A percentile compares a stretch with the other conserved stretches of the same genome.
Conservation (phyloP, 2,329 filamentous ascomycete genomes). For the Trichoderma citrinoviride region DNA sequence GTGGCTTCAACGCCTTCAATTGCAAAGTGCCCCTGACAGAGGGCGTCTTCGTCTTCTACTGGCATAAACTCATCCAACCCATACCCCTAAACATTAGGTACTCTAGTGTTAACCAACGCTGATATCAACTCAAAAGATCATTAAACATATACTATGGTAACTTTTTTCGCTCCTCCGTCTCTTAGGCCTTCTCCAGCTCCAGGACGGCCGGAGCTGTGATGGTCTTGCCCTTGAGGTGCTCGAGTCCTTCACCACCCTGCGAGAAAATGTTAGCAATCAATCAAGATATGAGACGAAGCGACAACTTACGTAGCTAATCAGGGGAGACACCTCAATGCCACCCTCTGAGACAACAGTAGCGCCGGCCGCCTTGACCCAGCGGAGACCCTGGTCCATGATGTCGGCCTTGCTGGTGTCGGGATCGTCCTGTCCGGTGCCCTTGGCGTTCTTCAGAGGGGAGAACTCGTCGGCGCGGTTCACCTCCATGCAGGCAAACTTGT, state of each 20-base stretch:
- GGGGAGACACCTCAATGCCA: constrained; percentile 86
- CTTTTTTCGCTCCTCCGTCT: background rate
- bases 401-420: constrained; percentile 88
- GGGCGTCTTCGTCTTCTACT: background rate
- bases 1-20: background rate
- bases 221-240: constrained; percentile 51
- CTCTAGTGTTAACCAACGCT: constrained; percentile 18
- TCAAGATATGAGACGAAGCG: background rate
- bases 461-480: constrained; percentile 97
- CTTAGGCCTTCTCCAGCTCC: constrained; percentile 41
- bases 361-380: constrained; percentile 80
- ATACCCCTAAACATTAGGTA: constrained; percentile 1
- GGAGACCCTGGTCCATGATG: constrained; percentile 84
- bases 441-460: constrained; percentile 89
- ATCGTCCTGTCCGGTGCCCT: constrained; percentile 85
- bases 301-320: constrained; percentile 88
- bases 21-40: constrained; percentile 11
- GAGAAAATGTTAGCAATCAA: constrained; percentile 1
- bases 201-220: constrained; percentile 54
- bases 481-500: constrained; percentile 93
- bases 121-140: constrained; percentile 9
- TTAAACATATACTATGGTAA: background rate
- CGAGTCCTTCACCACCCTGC: constrained; percentile 62
- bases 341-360: constrained; percentile 65
- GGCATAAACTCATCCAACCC: constrained; percentile 11